Evolutionary conservation across 352 stramenopile species (phyloP), one percentile per base, ranked within the genome.

Genomic region (Phytophthora tentaculata): DNA sequence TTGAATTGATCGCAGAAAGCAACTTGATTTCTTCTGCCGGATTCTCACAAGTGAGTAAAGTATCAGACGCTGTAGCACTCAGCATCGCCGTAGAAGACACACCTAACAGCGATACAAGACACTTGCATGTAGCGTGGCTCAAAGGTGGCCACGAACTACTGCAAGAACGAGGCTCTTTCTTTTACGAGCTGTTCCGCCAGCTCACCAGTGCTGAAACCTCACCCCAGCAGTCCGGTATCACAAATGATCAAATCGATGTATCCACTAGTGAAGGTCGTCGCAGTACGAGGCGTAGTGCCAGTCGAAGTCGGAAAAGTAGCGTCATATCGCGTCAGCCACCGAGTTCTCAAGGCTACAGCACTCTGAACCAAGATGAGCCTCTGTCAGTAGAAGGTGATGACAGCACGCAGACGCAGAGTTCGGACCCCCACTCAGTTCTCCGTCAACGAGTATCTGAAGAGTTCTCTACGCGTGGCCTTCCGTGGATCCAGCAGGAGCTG

Each of bases 401-500:
- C 20, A 54, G 17, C n/a, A 10, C 47, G 5, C 12, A 2, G 14
- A 52, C 64, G n/a, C 35, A 56, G 10, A 20, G 16, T 24, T 19
- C 24, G 24, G 28, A 64, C 32, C 5, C 32, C 17, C 19, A 3
- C 19, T 58, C 50, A 29, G 50, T 61, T 13, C 39, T 72, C 16
- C 45, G 50, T 17, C 26, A 48, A 22, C 74, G 63, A 7, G 80
- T 88, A 2, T 54, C 29, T 6, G 60, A 75, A 9, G 26, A 86
- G 5, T 51, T 90, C 13, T 49, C 26, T 9, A 65, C 64, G 13
- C 61, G 79, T 4, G 85, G 87, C 0, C 66, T 93, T 32, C 79
- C 89, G 49, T 91, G 85, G 74, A 84, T 95, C 48, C 87, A 92
- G 37, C 87, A 95, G 64, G 87, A 95, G 56, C 77, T 95, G 9